These are phyloP conservation scores for Globisporangium polare DNA, from an alignment of 352 stramenopile genomes.

Conservation along the genomic window DNA sequence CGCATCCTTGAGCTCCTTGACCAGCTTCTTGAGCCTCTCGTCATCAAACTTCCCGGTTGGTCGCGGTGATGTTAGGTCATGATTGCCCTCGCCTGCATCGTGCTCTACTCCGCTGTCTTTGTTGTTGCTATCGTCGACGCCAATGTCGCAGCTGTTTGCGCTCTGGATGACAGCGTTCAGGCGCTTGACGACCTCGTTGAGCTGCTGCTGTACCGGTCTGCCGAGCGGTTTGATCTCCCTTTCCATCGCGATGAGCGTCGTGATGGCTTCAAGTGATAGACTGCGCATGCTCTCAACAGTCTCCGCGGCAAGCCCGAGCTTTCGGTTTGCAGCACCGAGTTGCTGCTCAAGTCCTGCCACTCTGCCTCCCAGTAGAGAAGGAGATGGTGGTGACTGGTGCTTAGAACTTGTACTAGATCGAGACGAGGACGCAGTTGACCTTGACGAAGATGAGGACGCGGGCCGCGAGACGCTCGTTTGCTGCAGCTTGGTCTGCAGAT, in stretches of 20 bases:
- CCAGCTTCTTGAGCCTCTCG: constrained; percentile 27
- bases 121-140: constrained; percentile 20
- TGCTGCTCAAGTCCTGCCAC: constrained; percentile 17
- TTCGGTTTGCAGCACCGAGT: constrained; percentile 32
- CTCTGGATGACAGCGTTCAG: constrained; percentile 67
- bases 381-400: background rate
- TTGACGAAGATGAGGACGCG: background rate
- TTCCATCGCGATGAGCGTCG: constrained; percentile 69
- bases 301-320: constrained; percentile 34
- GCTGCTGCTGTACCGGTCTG: constrained; percentile 61
- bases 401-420: background rate
- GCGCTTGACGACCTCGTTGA: constrained; percentile 80
- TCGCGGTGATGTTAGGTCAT: background rate
- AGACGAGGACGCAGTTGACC: background rate
- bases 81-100: background rate
- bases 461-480: constrained; percentile 19
- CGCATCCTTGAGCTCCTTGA: constrained; percentile 57
- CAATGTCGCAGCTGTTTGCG: constrained; percentile 37
- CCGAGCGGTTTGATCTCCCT: constrained; percentile 71
- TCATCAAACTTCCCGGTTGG: constrained; percentile 3
- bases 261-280: constrained; percentile 66
- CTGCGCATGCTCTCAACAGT: constrained; percentile 52
- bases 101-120: constrained; percentile 14
- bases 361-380: background rate
- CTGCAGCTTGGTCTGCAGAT: constrained; percentile 65